These are phyloP conservation scores for Claviceps purpurea DNA, from an alignment of 2,329 filamentous ascomycete species.

Conservation along the genomic window DNA sequence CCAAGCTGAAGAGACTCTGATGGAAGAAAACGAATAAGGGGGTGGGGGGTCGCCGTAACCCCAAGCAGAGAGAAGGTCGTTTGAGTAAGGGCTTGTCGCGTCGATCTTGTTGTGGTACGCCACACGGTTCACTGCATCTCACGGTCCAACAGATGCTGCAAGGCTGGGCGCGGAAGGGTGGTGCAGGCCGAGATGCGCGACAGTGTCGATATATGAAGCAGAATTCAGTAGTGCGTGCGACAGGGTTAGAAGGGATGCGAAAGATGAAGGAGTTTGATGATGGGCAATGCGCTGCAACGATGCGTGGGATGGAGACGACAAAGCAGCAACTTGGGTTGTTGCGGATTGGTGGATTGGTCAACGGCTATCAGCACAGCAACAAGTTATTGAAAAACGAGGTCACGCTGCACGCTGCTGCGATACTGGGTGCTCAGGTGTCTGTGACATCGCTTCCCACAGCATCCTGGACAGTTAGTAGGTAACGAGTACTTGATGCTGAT, in stretches of 20 bases:
- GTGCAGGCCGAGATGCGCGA: constrained; percentile 2
- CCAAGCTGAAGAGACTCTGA: constrained; percentile 1
- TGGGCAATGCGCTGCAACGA: no score
- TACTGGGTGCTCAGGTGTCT: neutral
- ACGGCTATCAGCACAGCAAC: no score
- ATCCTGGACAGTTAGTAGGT: neutral
- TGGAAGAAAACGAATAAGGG: neutral
- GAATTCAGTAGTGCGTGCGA: neutral
- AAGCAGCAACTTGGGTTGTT: no score
- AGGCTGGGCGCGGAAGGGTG: neutral
- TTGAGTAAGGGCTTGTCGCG: constrained; percentile 8
- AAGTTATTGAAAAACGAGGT: neutral
- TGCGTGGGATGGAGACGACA: no score
- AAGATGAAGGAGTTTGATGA: neutral
- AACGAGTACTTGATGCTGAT: neutral
- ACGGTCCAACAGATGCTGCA: constrained; percentile 6
- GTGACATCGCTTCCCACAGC: neutral
- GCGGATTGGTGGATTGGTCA: no score
- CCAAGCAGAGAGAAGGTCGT: neutral
- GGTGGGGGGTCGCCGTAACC: neutral
- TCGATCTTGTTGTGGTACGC: constrained; percentile 7
- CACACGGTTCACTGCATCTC: constrained; percentile 13
- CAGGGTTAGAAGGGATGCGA: neutral
- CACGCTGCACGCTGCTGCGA: neutral
- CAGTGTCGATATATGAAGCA: neutral